phyloP scores from a whole-genome alignment of 2,329 filamentous ascomycete species.

The Ceratocystis variospora region DNA sequence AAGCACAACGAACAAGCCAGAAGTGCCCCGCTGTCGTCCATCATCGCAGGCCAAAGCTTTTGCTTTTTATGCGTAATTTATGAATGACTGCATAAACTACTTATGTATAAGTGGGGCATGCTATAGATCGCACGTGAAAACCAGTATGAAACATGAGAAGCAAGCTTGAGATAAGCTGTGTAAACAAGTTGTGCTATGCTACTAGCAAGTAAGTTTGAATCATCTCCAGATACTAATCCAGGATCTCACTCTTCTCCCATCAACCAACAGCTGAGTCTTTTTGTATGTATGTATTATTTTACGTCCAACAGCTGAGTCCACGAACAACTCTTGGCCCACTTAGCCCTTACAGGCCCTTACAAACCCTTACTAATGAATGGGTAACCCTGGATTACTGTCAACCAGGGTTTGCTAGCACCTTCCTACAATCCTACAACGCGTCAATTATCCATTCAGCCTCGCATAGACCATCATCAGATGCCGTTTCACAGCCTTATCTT shows the following conservation, averaged over 20 bases:
- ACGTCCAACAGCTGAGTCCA: too few relatives aligned
- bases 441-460: constrained; percentile 3
- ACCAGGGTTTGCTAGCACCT: background rate
- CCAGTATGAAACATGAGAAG: too few relatives aligned
- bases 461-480: background rate
- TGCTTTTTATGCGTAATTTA: background rate
- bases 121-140: background rate
- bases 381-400: background rate
- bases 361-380: too few relatives aligned
- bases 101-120: background rate
- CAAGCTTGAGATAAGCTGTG: too few relatives aligned
- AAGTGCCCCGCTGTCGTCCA: background rate
- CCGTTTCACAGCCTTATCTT: background rate
- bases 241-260: too few relatives aligned
- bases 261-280: too few relatives aligned
- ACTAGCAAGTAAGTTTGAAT: too few relatives aligned
- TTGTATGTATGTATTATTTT: too few relatives aligned
- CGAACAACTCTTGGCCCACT: too few relatives aligned
- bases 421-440: background rate
- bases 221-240: too few relatives aligned
- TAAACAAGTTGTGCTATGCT: too few relatives aligned
- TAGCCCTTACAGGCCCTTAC: too few relatives aligned
- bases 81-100: background rate
- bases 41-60: background rate
- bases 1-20: background rate